phyloP scores from a whole-genome alignment of 768 basidiomycete genomes.

The Ramaria sp. region DNA sequence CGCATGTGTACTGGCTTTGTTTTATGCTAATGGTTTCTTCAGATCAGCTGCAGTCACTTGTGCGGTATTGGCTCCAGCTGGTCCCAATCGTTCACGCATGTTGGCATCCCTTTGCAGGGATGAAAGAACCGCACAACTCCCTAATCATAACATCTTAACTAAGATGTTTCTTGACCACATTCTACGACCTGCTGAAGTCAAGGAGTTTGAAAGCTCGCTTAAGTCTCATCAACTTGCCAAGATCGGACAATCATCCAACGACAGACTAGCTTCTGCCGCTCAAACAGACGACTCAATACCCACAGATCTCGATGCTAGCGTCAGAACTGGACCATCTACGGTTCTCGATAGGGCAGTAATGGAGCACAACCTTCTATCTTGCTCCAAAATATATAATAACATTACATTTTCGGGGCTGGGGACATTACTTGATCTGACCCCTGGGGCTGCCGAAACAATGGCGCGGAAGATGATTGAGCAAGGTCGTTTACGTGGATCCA shows the following conservation, averaged over 20 bases:
- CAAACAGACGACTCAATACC: constrained; percentile 41
- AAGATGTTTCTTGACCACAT: constrained; percentile 99
- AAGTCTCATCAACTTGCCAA: constrained; percentile 93
- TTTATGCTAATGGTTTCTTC: background rate
- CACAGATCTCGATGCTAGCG: constrained; percentile 44
- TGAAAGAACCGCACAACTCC: constrained; percentile 72
- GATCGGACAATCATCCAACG: constrained; percentile 75
- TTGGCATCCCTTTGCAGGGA: constrained; percentile 90
- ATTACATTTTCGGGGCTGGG: constrained; percentile 95
- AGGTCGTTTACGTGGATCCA: constrained; percentile 81
- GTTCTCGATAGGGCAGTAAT: constrained; percentile 96
- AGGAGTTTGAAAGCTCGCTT: constrained; percentile 78
- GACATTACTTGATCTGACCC: constrained; percentile 76
- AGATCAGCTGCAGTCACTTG: constrained; percentile 91
- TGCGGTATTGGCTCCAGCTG: constrained; percentile 93
- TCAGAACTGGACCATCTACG: constrained; percentile 84
- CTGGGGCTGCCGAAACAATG: constrained; percentile 93
- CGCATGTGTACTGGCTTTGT: constrained; percentile 5
- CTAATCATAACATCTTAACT: constrained; percentile 80
- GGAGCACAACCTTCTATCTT: constrained; percentile 96
- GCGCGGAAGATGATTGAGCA: constrained; percentile 99
- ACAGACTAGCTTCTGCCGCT: constrained; percentile 59
- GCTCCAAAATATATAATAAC: constrained; percentile 95
- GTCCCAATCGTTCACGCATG: constrained; percentile 89
- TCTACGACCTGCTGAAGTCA: constrained; percentile 78